A percentile compares a stretch with the other conserved stretches of the same genome.
These are phyloP conservation scores for Eucalyptus rudis DNA, from an alignment of 345 rosid genomes.

Conservation along the genomic window DNA sequence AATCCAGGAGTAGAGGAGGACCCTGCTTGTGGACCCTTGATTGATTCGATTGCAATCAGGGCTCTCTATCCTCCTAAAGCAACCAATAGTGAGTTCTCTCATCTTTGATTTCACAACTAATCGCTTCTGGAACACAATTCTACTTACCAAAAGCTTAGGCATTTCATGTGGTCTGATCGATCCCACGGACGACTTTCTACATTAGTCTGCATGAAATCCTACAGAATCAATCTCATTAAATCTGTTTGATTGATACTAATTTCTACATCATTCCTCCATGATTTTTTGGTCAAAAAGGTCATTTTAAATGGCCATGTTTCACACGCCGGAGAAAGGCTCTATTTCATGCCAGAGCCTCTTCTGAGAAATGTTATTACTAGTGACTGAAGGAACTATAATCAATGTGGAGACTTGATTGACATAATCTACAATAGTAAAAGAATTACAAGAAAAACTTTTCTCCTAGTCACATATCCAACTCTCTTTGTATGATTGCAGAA, in stretches of 20 bases:
- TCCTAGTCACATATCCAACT: neutral
- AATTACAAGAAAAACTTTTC: neutral
- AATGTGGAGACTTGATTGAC: neutral
- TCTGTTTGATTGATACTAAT: neutral
- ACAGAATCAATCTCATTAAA: neutral
- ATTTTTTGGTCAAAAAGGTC: neutral
- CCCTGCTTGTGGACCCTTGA: neutral
- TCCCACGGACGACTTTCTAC: neutral
- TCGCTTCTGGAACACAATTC: neutral
- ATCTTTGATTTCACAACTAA: neutral
- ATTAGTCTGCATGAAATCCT: neutral
- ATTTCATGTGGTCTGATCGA: neutral
- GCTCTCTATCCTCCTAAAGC: neutral
- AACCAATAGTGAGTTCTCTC: neutral
- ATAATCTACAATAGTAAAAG: neutral
- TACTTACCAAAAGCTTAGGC: neutral
- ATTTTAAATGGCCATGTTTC: neutral
- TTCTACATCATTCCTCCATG: neutral
- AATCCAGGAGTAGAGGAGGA: neutral
- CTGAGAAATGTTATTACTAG: neutral
- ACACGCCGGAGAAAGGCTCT: neutral
- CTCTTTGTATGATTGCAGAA: neutral
- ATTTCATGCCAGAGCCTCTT: neutral
- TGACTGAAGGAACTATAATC: neutral
- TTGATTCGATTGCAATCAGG: neutral